These are phyloP conservation scores for Leccinum longicurvipes DNA, from an alignment of 768 basidiomycete genomes.

Conservation along the genomic window DNA sequence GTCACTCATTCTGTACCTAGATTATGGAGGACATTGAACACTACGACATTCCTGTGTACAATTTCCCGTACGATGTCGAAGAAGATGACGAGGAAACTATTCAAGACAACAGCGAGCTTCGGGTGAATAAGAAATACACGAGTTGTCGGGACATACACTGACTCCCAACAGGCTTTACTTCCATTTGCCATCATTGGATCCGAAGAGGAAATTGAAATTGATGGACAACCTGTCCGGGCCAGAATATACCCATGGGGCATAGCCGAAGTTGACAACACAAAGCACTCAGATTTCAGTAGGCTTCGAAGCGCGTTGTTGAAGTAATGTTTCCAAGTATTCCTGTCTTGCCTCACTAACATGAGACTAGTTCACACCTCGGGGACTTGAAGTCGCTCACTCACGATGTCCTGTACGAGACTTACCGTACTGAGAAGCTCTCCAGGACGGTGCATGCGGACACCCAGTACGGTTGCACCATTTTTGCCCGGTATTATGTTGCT, in stretches of 20 bases:
- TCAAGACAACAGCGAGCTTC: slow-evolving; percentile 92
- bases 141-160: slow-evolving; percentile 1
- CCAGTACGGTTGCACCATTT: slow-evolving; percentile 42
- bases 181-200: slow-evolving; percentile 98
- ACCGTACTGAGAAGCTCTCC: slow-evolving; percentile 96
- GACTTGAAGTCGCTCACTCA: slow-evolving; percentile 94
- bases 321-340: slow-evolving; percentile 40
- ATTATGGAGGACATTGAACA: slow-evolving; percentile 99
- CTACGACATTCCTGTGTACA: slow-evolving; percentile 97
- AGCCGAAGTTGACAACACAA: slow-evolving; percentile 98
- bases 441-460: slow-evolving; percentile 81
- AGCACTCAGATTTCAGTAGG: slow-evolving; percentile 97
- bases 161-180: slow-evolving; percentile 63
- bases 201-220: slow-evolving; percentile 93
- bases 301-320: slow-evolving; percentile 88
- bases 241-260: slow-evolving; percentile 98
- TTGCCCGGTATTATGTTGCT: slow-evolving; percentile 17
- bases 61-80: slow-evolving; percentile 99
- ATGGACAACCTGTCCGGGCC: slow-evolving; percentile 87
- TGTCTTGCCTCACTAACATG: slow-evolving; percentile 7
- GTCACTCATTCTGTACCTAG: slow-evolving; percentile 39
- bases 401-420: slow-evolving; percentile 93
- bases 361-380: slow-evolving; percentile 79
- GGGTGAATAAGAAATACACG: slow-evolving; percentile 47
- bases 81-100: slow-evolving; percentile 99